These are phyloP conservation scores for Ceratobasidium papillatum DNA, from an alignment of 1,284 basidiomycete genomes.

Conservation along the genomic window DNA sequence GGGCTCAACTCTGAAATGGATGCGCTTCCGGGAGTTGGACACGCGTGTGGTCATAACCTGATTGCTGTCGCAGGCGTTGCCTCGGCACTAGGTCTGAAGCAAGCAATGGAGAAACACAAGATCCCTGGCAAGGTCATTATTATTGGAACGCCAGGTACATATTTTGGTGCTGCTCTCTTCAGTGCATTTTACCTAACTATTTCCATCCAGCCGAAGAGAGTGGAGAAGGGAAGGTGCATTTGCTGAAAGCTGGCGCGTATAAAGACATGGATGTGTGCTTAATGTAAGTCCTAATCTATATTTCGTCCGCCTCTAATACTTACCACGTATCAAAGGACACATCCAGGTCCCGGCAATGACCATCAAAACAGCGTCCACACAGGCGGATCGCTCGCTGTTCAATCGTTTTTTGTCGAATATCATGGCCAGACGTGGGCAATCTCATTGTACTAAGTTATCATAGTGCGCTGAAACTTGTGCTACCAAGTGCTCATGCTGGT, in stretches of 20 bases:
- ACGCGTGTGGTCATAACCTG: slow-evolving; percentile 88
- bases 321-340: slow-evolving; percentile 59
- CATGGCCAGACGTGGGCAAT: slow-evolving; percentile 67
- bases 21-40: slow-evolving; percentile 68
- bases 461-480: not conserved
- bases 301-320: not conserved
- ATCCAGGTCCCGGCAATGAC: slow-evolving; percentile 63
- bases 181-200: not conserved
- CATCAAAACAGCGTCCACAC: slow-evolving; percentile 58
- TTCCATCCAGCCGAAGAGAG: slow-evolving; percentile 71
- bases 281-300: slow-evolving; percentile 61
- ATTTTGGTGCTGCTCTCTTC: not conserved
- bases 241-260: slow-evolving; percentile 78
- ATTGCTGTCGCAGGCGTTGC: slow-evolving; percentile 85
- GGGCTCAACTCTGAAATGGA: slow-evolving; percentile 84
- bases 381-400: slow-evolving; percentile 60
- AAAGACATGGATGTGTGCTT: slow-evolving; percentile 78
- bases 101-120: slow-evolving; percentile 69
- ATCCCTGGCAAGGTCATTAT: slow-evolving; percentile 78
- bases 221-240: slow-evolving; percentile 77
- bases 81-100: slow-evolving; percentile 74
- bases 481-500: slow-evolving; percentile 72
- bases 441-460: slow-evolving; percentile 29
- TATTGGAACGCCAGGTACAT: slow-evolving; percentile 81
- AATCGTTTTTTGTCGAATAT: slow-evolving; percentile 69